Conservation (phyloP, 176 grass and related monocot species). For the Aegilops umbellulata region DNA sequence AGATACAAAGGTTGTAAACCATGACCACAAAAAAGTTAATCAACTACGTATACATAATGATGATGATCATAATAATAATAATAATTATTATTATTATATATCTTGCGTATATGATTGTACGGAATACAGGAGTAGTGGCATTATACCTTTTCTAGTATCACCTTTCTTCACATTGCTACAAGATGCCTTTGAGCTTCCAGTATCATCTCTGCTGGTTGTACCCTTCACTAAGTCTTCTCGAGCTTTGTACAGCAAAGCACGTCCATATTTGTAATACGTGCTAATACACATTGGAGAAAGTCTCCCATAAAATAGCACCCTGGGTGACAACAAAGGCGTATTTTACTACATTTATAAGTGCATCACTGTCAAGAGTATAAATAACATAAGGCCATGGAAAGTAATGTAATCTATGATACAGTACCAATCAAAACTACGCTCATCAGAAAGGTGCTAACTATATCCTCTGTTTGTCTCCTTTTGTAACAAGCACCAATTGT, state of each 20-base stretch:
- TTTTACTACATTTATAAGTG: background rate
- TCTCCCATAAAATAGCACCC: constrained; percentile 59
- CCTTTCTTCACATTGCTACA: constrained; percentile 37
- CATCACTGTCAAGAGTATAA: background rate
- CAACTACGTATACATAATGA: background rate
- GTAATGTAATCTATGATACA: background rate
- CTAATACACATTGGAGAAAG: constrained; percentile 71
- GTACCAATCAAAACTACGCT: background rate
- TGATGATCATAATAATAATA: too few species aligned
- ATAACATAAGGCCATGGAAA: background rate
- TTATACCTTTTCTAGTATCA: constrained; percentile 58
- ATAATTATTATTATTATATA: background rate
- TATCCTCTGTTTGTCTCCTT: background rate
- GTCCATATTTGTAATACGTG: constrained; percentile 87
- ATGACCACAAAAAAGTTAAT: background rate
- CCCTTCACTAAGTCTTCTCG: constrained; percentile 57
- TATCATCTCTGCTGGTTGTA: constrained; percentile 31
- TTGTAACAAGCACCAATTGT: background rate
- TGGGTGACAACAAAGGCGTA: background rate
- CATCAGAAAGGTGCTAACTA: background rate
- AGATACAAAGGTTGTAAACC: background rate
- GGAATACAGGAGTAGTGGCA: background rate
- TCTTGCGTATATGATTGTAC: background rate
- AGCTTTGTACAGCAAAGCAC: constrained; percentile 62
- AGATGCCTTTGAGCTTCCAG: constrained; percentile 57